Evolutionary conservation across 495 filamentous ascomycete species (phyloP), one percentile per base, ranked within the genome.

Genomic region (Aspergillus carlsbadensis): DNA sequence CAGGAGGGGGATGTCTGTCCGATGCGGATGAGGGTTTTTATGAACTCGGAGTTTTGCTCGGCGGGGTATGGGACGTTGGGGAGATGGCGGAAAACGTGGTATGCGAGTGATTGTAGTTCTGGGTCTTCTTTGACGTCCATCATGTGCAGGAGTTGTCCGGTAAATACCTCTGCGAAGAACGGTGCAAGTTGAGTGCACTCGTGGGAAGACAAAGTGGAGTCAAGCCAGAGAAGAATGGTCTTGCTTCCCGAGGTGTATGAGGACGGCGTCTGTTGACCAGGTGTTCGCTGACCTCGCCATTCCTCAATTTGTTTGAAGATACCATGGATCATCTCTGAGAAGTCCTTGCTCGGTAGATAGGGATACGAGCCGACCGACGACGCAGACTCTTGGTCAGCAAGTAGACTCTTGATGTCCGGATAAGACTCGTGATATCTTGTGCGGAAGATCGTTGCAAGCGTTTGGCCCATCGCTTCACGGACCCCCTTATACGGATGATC

Each of bases 61-160:
- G 84, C 81, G 2, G 89, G 88, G 71, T 95, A 92, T 1, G 94
- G 95, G 54, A 99, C 91, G 73, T 98, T 99, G 15, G 95, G 91
- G 4, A 99, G 78, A 67, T 99, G 93, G 22, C 94, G 87, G 77
- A 96, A 99, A 26, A 99, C 94, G 66, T 96, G 92, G 66, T 99
- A 99, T 11, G 94, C 92, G 20, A 97, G 81, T 10, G 87, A 87
- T 78, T 96, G 93, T 10, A 99, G 83, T 69, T 99, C 94, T 5
- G 90, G 92, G 65, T 99, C 94, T 72, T 99, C 94, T 70, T 96
- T 97, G 60, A 99, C 89, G 68, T 99, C 94, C 94, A 99, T 99
- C 94, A 99, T 99, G 74, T 98, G 92, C 42, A 99, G 75, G 44
- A 98, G 83, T 69, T 96, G 87, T 37, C 90, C 89, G 58, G 95